Evolutionary conservation across 1,139 yeast species (phyloP).

Genomic region (Yamadazyma kanchanaburiensis): DNA sequence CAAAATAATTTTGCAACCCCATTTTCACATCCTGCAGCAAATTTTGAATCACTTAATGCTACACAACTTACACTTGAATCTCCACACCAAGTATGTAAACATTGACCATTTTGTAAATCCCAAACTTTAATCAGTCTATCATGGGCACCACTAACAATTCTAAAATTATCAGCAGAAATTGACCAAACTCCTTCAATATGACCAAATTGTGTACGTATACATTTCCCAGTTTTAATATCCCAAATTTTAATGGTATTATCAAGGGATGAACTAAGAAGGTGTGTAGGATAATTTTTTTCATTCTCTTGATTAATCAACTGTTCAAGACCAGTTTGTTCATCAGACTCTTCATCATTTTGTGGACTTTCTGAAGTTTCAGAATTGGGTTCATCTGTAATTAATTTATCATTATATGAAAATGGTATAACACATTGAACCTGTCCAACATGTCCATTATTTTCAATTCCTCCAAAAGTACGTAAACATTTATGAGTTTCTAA

Average conservation of each 20-base stretch:
- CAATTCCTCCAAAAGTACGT: conserved; percentile 71
- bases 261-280: conserved; percentile 78
- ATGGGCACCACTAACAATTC: conserved; percentile 92
- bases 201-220: conserved; percentile 92
- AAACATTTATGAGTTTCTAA: conserved; percentile 75
- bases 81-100: conserved; percentile 87
- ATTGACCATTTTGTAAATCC: conserved; percentile 92
- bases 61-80: conserved; percentile 80
- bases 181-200: conserved; percentile 99
- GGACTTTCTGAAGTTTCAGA: no score
- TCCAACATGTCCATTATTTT: conserved; percentile 70
- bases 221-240: conserved; percentile 84
- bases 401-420: conserved; percentile 56
- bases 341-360: conserved; percentile 27
- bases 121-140: conserved; percentile 88
- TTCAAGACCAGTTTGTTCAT: conserved; percentile 10
- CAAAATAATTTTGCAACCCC: conserved; percentile 82
- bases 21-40: conserved; percentile 86
- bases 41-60: conserved; percentile 81
- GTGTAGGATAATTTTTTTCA: conserved; percentile 57
- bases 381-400: conserved; percentile 18
- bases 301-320: conserved; percentile 14
- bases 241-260: conserved; percentile 93
- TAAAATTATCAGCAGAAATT: conserved; percentile 89
- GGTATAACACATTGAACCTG: conserved; percentile 92